Evolutionary conservation across 208 protist species (phyloP).

Genomic region (Leishmania turanica): DNA sequence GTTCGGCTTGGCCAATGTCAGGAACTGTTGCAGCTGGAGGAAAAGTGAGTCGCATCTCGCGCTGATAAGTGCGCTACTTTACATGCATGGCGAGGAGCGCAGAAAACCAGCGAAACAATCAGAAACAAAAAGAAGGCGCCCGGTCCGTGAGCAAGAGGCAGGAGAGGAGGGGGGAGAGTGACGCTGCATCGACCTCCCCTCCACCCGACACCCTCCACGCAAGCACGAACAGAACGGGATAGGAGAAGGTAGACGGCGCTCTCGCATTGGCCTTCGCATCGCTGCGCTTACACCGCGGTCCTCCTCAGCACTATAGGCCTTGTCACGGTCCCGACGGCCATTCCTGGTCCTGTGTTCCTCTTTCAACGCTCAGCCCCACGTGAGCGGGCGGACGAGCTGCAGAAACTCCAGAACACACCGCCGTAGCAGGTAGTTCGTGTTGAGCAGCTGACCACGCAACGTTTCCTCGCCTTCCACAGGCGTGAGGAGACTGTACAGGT

Average conservation of each 20-base stretch:
- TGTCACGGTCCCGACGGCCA: background rate
- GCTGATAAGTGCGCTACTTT: background rate
- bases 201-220: background rate
- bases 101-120: background rate
- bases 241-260: background rate
- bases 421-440: conserved; percentile 86
- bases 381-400: conserved; percentile 75
- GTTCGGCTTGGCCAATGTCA: background rate
- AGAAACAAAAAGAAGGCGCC: background rate
- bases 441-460: conserved; percentile 47
- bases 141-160: too few species aligned
- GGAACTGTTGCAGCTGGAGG: too few species aligned
- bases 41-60: background rate
- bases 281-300: background rate
- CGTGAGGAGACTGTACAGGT: conserved; percentile 74
- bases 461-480: conserved; percentile 62
- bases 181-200: background rate
- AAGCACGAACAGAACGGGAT: background rate
- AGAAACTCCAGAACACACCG: conserved; percentile 83
- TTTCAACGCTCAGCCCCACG: conserved; percentile 68
- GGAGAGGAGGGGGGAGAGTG: background rate
- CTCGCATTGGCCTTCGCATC: background rate
- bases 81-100: background rate
- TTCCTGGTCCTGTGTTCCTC: background rate
- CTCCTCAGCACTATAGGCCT: background rate